Conservation (phyloP, 208 protist species). For the Crithidia thermophila region DNA sequence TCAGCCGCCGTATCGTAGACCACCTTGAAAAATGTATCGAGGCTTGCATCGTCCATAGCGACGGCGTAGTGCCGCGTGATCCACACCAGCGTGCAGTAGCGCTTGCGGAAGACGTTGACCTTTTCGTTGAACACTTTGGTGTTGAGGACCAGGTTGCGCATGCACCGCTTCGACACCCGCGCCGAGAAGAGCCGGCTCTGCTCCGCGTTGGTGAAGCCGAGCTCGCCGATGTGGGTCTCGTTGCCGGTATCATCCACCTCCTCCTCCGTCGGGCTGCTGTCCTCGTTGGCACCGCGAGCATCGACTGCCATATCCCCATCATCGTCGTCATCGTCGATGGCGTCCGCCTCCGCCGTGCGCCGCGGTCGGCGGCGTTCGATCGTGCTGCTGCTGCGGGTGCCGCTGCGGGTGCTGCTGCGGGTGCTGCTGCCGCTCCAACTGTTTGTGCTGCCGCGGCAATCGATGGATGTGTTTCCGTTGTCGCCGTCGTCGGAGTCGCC, state of each 20-base stretch:
- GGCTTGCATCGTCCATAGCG: constrained; percentile 5
- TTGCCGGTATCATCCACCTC: no score
- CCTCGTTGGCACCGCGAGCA: no score
- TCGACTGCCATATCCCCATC: no score
- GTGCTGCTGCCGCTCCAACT: not conserved
- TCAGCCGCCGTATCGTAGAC: constrained; percentile 19
- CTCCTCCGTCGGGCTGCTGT: no score
- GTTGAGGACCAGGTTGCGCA: constrained; percentile 47
- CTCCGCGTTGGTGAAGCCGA: no score
- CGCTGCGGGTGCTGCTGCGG: not conserved
- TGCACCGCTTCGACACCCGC: constrained; percentile 9
- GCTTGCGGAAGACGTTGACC: constrained; percentile 48
- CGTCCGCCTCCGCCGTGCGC: no score
- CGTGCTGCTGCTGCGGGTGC: not conserved
- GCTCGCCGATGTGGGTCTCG: no score
- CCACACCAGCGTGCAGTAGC: constrained; percentile 53
- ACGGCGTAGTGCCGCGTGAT: constrained; percentile 34
- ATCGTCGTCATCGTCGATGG: no score
- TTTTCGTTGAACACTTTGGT: constrained; percentile 57
- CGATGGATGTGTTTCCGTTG: no score
- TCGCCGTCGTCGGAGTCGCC: constrained; percentile 7
- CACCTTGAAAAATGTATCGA: constrained; percentile 23
- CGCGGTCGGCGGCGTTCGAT: not conserved
- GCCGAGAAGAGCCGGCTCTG: not conserved
- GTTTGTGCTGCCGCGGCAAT: no score